These are phyloP conservation scores for Microbotryum scabiosae DNA, from an alignment of 1,284 basidiomycete genomes.

Conservation along the genomic window DNA sequence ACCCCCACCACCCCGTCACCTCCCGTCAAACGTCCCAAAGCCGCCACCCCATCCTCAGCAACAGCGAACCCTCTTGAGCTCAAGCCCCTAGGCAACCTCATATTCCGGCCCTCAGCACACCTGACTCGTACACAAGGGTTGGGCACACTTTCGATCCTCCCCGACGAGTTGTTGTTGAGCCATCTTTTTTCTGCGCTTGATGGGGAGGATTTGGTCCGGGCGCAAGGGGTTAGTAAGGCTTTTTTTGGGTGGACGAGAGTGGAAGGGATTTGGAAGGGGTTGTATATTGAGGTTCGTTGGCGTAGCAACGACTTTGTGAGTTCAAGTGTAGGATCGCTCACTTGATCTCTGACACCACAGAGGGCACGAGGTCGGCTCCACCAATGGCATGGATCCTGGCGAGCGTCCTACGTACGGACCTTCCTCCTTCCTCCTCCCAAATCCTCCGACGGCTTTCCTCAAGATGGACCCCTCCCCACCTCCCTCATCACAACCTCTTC, in stretches of 20 bases:
- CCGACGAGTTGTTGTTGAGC: slow-evolving; percentile 28
- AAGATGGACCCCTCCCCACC: slow-evolving; percentile 22
- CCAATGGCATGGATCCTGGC: slow-evolving; percentile 33
- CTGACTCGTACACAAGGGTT: slow-evolving; percentile 15
- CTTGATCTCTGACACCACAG: not conserved
- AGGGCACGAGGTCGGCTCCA: slow-evolving; percentile 10
- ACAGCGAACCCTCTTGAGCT: slow-evolving; percentile 16
- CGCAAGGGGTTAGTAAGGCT: slow-evolving; percentile 14
- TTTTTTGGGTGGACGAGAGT: slow-evolving; percentile 34
- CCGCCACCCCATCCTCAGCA: too few species aligned
- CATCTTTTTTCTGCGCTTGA: slow-evolving; percentile 19
- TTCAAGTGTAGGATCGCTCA: not conserved
- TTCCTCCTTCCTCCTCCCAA: slow-evolving; percentile 7
- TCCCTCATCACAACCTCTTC: slow-evolving; percentile 27
- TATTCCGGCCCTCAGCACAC: not conserved
- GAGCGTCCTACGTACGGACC: slow-evolving; percentile 31
- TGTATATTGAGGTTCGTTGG: slow-evolving; percentile 23
- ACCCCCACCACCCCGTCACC: too few species aligned
- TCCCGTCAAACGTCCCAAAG: too few species aligned
- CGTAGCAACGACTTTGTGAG: too few species aligned
- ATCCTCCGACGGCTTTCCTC: slow-evolving; percentile 5
- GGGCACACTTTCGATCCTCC: slow-evolving; percentile 19
- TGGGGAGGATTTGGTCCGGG: slow-evolving; percentile 11
- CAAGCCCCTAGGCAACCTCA: slow-evolving; percentile 20
- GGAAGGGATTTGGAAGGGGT: slow-evolving; percentile 35